Base-by-base conservation (phyloP, 139 green algal genomes). In the Chlorella ohadii region DNA sequence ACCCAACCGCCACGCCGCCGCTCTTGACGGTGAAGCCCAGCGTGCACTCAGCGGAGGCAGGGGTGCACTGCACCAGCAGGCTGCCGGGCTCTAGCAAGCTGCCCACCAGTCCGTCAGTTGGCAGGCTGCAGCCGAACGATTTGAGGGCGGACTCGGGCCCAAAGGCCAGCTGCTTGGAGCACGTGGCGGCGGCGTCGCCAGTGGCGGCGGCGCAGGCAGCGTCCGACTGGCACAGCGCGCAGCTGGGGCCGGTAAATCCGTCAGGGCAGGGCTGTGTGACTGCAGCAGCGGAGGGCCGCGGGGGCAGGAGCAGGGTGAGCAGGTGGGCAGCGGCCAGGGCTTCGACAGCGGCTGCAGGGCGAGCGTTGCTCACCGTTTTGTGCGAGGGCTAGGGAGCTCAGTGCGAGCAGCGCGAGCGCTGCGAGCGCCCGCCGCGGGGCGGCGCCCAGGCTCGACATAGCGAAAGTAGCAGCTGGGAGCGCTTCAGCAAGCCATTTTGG, bases 131-230 rank as follows among this genome's bases (percentile, higher is more conserved):
- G 57, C 55, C 76, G 71, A 86, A 89, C 1, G 51, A 23, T 71
- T 94, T 93, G 41, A 86, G 63, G 25, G 41, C n/a, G 4, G 61
- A 84, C 55, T 72, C 70, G 44, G 86, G 77, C 27, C 44, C 72
- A 74, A 86, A 94, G 16, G 66, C 34, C 31, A 94, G 55, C 27
- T 44, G n/a, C 11, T 61, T 86, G 44, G 61, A 82, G 86, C 91
- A 94, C 55, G 84, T 88, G 25, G 91, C 84, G 33, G 56, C 51
- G 4, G 82, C 55, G n/a, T 77, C 67, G 66, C 82, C 86, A 17
- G 57, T 76, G 25, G 27, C 47, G 64, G 88, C 80, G 55, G 41
- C 20, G 73, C 90, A 93, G 16, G 74, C 88, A 6, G 72, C 44
- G 57, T 90, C 81, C 17, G 71, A 77, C 6, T 59, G 61, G 78